Evolutionary conservation across 2,329 filamentous ascomycete species (phyloP), one percentile per base, ranked within the genome.

Genomic region (Fusarium gaditjirri): DNA sequence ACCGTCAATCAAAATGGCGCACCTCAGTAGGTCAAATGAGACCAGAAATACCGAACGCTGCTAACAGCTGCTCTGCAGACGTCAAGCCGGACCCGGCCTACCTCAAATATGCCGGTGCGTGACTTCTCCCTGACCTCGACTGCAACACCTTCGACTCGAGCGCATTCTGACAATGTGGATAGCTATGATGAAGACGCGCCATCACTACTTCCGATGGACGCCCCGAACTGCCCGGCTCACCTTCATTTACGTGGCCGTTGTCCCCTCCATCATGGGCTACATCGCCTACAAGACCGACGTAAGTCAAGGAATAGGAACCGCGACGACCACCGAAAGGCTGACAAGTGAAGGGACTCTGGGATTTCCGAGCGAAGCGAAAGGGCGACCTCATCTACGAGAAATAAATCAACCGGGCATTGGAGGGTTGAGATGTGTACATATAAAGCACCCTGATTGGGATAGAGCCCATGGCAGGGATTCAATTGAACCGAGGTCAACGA

Each of bases 121-220:
- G 71, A 78, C 72, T 75, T 75, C 67, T 67, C 47, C 63, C 59
- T 54, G 61, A 56, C 60, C 35, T 55, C 68, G 53, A 74, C 63
- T 47, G 42, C 36, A n/a, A 59, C 39, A 23, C 43, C 38, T 31
- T 56, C 54, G 25, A 41, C 10, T 43, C 53, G 65, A 64, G 39
- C 33, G 17, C 21, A 63, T 21, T 53, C 76, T 81, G 78, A 80
- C 76, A 47, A 55, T 31, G 49, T 65, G 59, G 39, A 65, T 78
- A 97, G 95, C 92, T 81, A 93, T 98, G 90, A 90, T 88, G 79
- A 86, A 89, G 79, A 94, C 93, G 86, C 92, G 96, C 75, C 92
- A 95, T 89, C 94, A 94, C 85, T 97, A 94, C 89, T 99, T 98
- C 89, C 90, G 94, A 83, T 98, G 94, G 94, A 98, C 93, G 39